Evolutionary conservation across 2,329 filamentous ascomycete species (phyloP).

Genomic region (Colletotrichum ledebouriae): DNA sequence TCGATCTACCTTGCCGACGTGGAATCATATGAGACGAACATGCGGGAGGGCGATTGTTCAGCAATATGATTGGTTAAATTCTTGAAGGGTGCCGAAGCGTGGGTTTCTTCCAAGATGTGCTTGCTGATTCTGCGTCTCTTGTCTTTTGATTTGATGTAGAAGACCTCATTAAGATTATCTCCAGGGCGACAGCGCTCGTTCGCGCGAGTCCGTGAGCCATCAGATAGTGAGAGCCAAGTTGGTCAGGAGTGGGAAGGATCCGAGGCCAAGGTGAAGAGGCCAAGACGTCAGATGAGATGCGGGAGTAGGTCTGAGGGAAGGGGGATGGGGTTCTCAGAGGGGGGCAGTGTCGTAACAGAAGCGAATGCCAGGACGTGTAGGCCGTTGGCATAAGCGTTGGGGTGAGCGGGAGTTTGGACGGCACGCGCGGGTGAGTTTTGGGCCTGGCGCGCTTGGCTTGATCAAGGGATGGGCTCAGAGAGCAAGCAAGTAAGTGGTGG

Average conservation of each 20-base stretch:
- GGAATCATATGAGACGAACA: constrained; percentile 26
- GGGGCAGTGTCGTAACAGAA: constrained; percentile 28
- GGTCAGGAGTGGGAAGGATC: neutral
- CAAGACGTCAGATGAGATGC: constrained; percentile 26
- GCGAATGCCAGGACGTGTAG: neutral
- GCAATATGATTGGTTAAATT: neutral
- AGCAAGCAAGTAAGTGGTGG: too few species aligned
- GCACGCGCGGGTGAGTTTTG: constrained; percentile 4
- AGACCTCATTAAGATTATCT: too few species aligned
- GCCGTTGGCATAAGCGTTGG: neutral
- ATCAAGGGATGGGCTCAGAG: neutral
- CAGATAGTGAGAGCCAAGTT: neutral
- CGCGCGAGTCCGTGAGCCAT: too few species aligned
- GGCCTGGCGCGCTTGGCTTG: neutral
- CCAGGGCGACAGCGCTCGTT: too few species aligned
- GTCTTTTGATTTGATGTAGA: neutral
- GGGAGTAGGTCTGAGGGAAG: neutral
- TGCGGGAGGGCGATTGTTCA: neutral
- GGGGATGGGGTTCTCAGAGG: neutral
- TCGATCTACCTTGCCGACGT: neutral
- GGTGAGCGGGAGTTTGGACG: constrained; percentile 14
- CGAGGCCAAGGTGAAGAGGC: neutral
- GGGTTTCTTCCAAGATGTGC: too few species aligned
- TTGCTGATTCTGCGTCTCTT: neutral
- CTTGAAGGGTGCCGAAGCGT: neutral